A percentile compares a stretch with the other conserved stretches of the same genome.
phyloP scores from a whole-genome alignment of 768 basidiomycete species.

The Amanita pseudoporphyria region DNA sequence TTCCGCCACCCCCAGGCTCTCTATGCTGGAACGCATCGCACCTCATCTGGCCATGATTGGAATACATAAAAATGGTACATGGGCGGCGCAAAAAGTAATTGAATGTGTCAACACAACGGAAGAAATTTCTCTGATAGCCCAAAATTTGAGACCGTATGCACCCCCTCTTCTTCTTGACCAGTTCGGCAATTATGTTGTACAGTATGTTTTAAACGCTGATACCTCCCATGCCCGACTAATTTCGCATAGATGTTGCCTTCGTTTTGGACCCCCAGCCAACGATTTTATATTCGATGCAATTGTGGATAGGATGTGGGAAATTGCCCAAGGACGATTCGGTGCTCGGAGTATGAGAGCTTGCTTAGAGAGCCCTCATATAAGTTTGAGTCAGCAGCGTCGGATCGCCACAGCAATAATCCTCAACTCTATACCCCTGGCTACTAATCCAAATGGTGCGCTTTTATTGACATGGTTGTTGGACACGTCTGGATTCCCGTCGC shows the following conservation, averaged over 20 bases:
- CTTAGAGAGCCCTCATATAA: constrained; percentile 84
- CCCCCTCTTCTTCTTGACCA: constrained; percentile 93
- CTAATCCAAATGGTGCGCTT: constrained; percentile 95
- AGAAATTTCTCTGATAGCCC: constrained; percentile 76
- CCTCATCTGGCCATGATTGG: constrained; percentile 97
- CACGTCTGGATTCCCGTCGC: constrained; percentile 88
- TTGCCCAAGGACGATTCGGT: constrained; percentile 96
- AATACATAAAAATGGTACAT: constrained; percentile 98
- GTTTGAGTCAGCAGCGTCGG: constrained; percentile 84
- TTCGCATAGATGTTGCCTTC: constrained; percentile 65
- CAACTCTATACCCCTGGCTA: constrained; percentile 95
- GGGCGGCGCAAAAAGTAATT: constrained; percentile 99
- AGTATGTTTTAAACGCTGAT: constrained; percentile 42
- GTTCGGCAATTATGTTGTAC: constrained; percentile 88
- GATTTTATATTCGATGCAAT: constrained; percentile 98
- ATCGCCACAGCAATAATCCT: constrained; percentile 91
- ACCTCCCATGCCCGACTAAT: constrained; percentile 1
- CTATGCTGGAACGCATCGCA: constrained; percentile 88
- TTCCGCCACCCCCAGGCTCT: constrained; percentile 63
- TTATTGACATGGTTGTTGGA: constrained; percentile 96
- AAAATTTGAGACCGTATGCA: constrained; percentile 82
- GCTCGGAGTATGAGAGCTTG: constrained; percentile 97
- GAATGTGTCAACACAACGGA: constrained; percentile 86
- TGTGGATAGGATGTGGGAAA: constrained; percentile 96
- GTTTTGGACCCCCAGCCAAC: constrained; percentile 82